Conservation (phyloP, 768 basidiomycete genomes). For the Boletus tylopilopsis region DNA sequence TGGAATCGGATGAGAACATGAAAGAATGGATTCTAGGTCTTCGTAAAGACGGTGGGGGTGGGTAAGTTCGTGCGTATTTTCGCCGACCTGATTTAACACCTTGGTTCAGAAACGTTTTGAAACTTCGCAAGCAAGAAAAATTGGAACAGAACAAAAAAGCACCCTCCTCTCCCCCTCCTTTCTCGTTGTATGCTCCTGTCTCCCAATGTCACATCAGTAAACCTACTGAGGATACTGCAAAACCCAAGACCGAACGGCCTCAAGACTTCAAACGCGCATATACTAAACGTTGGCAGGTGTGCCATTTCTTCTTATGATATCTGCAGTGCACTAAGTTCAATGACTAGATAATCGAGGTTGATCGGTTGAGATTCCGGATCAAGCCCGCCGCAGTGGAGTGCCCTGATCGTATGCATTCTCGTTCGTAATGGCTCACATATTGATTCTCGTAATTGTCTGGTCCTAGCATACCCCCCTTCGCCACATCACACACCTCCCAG, state of each 20-base stretch:
- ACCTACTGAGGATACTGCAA: background rate
- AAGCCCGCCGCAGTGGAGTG: conserved; percentile 9
- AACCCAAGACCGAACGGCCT: conserved; percentile 5
- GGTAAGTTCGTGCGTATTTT: conserved; percentile 40
- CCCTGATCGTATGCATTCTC: conserved; percentile 7
- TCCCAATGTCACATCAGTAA: background rate
- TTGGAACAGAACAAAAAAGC: conserved; percentile 2
- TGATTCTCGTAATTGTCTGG: background rate
- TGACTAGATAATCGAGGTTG: conserved; percentile 8
- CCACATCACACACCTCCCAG: conserved; percentile 9
- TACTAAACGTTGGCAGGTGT: conserved; percentile 26
- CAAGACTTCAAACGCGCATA: conserved; percentile 14
- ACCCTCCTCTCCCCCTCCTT: conserved; percentile 9
- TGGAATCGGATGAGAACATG: conserved; percentile 41
- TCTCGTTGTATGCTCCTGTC: background rate
- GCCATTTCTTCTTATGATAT: background rate
- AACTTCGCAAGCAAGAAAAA: conserved; percentile 39
- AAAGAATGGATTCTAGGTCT: conserved; percentile 55
- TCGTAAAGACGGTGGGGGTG: conserved; percentile 52
- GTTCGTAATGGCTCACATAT: background rate
- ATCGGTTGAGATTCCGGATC: conserved; percentile 14
- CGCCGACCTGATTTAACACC: background rate
- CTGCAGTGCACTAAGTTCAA: background rate
- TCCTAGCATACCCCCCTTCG: background rate
- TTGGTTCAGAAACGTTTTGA: conserved; percentile 40